Conservation (phyloP, 306 rosid genomes). For the Malus fusca region DNA sequence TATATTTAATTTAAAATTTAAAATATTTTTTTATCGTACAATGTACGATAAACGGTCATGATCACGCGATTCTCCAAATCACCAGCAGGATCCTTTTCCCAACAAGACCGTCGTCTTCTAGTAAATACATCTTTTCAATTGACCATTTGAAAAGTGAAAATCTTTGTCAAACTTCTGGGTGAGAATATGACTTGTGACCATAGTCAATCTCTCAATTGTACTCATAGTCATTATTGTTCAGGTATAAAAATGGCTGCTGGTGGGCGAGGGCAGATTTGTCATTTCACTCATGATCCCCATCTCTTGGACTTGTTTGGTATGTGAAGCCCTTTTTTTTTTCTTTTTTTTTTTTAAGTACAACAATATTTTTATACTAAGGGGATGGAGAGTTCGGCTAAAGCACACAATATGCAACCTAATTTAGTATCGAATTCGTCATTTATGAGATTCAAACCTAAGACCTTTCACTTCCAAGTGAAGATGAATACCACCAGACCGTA, state of each 20-base stretch:
- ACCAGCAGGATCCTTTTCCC: no score
- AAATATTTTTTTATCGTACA: no score
- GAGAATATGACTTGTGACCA: not conserved
- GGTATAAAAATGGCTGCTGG: not conserved
- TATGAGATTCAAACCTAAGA: no score
- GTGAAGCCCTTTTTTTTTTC: not conserved
- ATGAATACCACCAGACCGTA: accelerated
- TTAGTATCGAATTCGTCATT: no score
- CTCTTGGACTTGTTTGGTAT: not conserved
- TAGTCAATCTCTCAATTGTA: not conserved
- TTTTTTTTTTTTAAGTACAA: no score
- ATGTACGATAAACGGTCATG: no score
- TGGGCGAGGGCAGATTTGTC: not conserved
- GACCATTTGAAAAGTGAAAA: not conserved
- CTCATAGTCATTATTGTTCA: not conserved
- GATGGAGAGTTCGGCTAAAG: accelerated
- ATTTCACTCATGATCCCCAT: not conserved
- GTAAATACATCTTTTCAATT: not conserved
- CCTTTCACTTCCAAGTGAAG: no score
- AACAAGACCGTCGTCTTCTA: not conserved
- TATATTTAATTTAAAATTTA: no score
- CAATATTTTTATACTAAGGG: no score
- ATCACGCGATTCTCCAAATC: accelerated
- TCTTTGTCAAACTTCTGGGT: not conserved
- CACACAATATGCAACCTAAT: accelerated